Evolutionary conservation across 1,284 basidiomycete genomes (phyloP), one percentile per base, ranked within the genome.

Genomic region (Pterulicium gracile): DNA sequence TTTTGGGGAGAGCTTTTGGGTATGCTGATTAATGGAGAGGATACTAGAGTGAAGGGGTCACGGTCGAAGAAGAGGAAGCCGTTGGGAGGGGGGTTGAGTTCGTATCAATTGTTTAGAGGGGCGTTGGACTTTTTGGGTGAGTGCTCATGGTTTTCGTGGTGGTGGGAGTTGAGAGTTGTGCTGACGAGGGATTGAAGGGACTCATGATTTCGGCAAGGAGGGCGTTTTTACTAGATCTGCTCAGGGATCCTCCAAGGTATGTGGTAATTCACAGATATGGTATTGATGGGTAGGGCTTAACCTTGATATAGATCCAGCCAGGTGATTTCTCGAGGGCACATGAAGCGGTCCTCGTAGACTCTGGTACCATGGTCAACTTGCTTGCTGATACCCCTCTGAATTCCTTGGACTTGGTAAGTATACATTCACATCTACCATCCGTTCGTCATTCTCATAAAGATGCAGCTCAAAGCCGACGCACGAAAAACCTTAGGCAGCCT

Each of bases 91-190:
- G 85, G 87, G 1, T 61, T 92, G 55, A 91, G 87, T 53, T 88
- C 86, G 24, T 93, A 92, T 61, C 91, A 93, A 59, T 66, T 92
- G 24, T 91, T 93, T 63, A 78, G 84, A 50, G 88, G 84, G 42
- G 79, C 79, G 2, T 60, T 94, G 50, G 86, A 90, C 56, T 83
- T 89, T 58, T 60, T 93, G 21, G 72, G 85, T 88, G 54, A 51
- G 77, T 61, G 20, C 21, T 32, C n/a, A n/a, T n/a, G n/a, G n/a
- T n/a, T n/a, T n/a, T n/a, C n/a, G n/a, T n/a, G n/a, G n/a, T n/a
- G n/a, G n/a, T n/a, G n/a, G n/a, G n/a, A n/a, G n/a, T n/a, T n/a
- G n/a, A n/a, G n/a, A n/a, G n/a, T n/a, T n/a, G n/a, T n/a, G n/a
- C n/a, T n/a, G n/a, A n/a, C n/a, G n/a, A n/a, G n/a, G n/a, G n/a